Base-by-base conservation (phyloP, 768 basidiomycete species). In the Phylloporus sp. region DNA sequence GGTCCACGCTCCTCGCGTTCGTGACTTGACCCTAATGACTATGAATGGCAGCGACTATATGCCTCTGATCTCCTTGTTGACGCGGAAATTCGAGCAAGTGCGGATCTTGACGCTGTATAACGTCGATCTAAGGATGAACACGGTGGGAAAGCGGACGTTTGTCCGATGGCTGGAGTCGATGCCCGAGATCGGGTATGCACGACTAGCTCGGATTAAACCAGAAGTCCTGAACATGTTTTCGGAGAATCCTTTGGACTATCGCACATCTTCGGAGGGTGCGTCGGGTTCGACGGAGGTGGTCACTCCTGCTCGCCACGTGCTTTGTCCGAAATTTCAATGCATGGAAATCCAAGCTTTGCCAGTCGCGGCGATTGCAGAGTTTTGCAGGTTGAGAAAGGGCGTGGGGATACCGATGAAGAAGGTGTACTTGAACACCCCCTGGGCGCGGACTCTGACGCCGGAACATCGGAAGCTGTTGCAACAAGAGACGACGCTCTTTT, bases 21-120 rank as follows among this genome's bases (percentile, higher is more conserved):
- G 71, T 46, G 78, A 80, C 52, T 64, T 88, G 29, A 79, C 79
- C 4, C 58, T 88, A 21, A 74, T 79, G 73, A 72, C 74, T 48
- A 58, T 83, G 48, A 62, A 54, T 13, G 77, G 75, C 22, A 65
- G 71, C 21, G 75, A 84, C 56, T 82, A 81, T 55, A 58, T 69
- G 3, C 68, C 69, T 5, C 57, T 86, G 40, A 72, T 79, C 55
- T 53, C 58, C 15, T 52, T 63, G 44, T 52, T 87, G 54, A 75
- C 72, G 11, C 70, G 68, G 9, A 68, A 66, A 22, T 81, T 78
- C 55, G 75, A 70, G n/a, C 62, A 75, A 48, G 68, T 86, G 48
- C 70, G 70, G 54, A 59, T 83, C 13, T 62, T 86, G 44, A 77
- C 80, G 14, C 50, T 82, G 38, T 78, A 77, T 56, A 61, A 67